Conservation (phyloP, 2,329 filamentous ascomycete genomes). For the Fusarium nisikadoi region DNA sequence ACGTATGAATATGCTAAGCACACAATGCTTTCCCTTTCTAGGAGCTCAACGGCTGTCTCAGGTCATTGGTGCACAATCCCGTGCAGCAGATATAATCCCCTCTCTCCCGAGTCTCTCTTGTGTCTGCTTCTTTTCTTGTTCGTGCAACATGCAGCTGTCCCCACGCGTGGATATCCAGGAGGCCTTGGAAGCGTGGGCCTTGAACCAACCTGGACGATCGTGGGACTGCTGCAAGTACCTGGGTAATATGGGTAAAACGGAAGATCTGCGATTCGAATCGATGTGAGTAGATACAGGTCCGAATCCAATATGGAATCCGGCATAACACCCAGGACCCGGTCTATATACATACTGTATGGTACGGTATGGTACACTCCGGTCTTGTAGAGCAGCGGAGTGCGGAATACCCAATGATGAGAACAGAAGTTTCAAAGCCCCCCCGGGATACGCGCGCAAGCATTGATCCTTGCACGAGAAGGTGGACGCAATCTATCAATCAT, state of each 20-base stretch:
- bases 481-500: conserved; percentile 11
- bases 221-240: conserved; percentile 17
- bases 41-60: conserved; percentile 38
- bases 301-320: conserved; percentile 3
- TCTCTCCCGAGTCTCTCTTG: conserved; percentile 21
- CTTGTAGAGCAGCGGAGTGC: neutral
- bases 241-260: conserved; percentile 14
- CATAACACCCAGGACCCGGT: conserved; percentile 29
- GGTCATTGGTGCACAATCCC: conserved; percentile 40
- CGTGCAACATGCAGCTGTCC: conserved; percentile 39
- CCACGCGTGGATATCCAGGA: conserved; percentile 34
- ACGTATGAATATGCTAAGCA: conserved; percentile 39
- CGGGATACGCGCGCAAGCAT: conserved; percentile 10
- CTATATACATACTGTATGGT: conserved; percentile 26
- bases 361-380: conserved; percentile 4
- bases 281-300: conserved; percentile 9
- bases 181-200: conserved; percentile 22
- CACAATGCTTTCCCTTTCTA: conserved; percentile 37
- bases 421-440: conserved; percentile 19
- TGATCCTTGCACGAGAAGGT: conserved; percentile 13
- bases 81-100: conserved; percentile 28
- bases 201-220: conserved; percentile 18
- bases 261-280: conserved; percentile 32
- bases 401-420: conserved; percentile 5
- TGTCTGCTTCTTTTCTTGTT: conserved; percentile 28